Evolutionary conservation across 1,139 yeast species (phyloP), one percentile per base, ranked within the genome.

Genomic region (Nakaseomyces sp.): DNA sequence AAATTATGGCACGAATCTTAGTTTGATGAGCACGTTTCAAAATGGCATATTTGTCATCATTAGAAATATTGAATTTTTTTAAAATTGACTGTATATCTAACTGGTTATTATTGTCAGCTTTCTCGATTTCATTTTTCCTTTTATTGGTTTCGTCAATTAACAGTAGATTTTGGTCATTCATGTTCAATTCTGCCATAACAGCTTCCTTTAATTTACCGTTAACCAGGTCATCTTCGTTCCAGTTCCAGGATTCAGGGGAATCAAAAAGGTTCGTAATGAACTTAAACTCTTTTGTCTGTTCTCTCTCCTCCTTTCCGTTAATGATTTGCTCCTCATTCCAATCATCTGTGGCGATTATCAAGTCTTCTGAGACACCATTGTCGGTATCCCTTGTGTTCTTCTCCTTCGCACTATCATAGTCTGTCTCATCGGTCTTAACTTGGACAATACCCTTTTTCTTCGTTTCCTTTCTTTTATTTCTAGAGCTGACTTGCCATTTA

Each of bases 1-100:
- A 95, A 57, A 93, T 81, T 17, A 95, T 94, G 5, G 95, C 81
- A 62, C 99, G 79, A 30, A 91, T 87, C 68, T 87, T 89, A 40
- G 95, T 81, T 59, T 87, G 94, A 61, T 89, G 88, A 55, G 88
- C 89, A 50, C 80, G 84, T 58, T 83, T 84, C 55, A 93, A 70
- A 46, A 82, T 66, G 47, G 86, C 95, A 61, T 93, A 93, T 40
- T 83, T 85, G 37, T 76, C 73, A 63, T 93, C 98, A 63, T 93
- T 93, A 8, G 96, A 88, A 32, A 89, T 73, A 59, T 86, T 84
- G 65, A 84, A 89, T 51, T 57, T 61, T 77, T 78, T 52, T 12
- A 50, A 13, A 7, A 43, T 39, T 4, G 51, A 44, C 20, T 49
- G 48, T 31, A 30, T 10, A 26, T 25, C 41, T n/a, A 31, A 13